A percentile compares a stretch with the other conserved stretches of the same genome.
Conservation (phyloP, 148 eudicot species). For the Beta vulgaris region DNA sequence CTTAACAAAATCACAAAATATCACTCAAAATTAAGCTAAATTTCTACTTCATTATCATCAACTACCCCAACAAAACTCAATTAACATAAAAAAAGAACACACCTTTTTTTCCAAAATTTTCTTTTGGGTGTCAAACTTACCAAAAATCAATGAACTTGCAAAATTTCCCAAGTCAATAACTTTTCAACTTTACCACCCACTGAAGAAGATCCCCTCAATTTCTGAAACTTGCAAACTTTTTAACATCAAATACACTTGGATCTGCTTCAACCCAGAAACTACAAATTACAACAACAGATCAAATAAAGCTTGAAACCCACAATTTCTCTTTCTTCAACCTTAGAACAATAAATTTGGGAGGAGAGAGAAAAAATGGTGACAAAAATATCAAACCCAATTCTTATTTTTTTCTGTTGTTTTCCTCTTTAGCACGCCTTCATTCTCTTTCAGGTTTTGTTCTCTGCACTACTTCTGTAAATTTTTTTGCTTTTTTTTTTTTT, state of each 20-base stretch:
- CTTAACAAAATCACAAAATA: conserved; percentile 12
- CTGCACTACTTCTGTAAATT: conserved; percentile 3
- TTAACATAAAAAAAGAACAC: conserved; percentile 19
- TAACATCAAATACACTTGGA: conserved; percentile 27
- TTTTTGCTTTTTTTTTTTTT: conserved; percentile 4
- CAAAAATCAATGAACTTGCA: conserved; percentile 19
- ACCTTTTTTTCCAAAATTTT: background rate
- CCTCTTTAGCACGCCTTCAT: conserved; percentile 44
- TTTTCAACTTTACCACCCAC: conserved; percentile 25
- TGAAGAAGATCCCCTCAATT: conserved; percentile 23
- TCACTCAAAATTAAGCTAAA: conserved; percentile 19
- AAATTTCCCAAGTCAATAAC: conserved; percentile 26
- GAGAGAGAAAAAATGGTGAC: conserved; percentile 21
- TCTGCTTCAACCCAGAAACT: conserved; percentile 25
- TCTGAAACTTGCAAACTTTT: conserved; percentile 9
- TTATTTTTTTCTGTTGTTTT: conserved; percentile 24
- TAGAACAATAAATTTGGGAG: background rate
- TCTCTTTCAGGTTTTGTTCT: conserved; percentile 34
- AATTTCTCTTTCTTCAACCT: conserved; percentile 9
- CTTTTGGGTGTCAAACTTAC: conserved; percentile 20
- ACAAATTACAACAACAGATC: conserved; percentile 26
- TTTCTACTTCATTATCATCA: conserved; percentile 9
- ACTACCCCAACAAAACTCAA: conserved; percentile 10
- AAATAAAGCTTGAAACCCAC: conserved; percentile 1
- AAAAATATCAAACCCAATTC: conserved; percentile 21